These are phyloP conservation scores for Colletotrichum lindemuthianum DNA, from an alignment of 2,329 filamentous ascomycete species.

Conservation along the genomic window DNA sequence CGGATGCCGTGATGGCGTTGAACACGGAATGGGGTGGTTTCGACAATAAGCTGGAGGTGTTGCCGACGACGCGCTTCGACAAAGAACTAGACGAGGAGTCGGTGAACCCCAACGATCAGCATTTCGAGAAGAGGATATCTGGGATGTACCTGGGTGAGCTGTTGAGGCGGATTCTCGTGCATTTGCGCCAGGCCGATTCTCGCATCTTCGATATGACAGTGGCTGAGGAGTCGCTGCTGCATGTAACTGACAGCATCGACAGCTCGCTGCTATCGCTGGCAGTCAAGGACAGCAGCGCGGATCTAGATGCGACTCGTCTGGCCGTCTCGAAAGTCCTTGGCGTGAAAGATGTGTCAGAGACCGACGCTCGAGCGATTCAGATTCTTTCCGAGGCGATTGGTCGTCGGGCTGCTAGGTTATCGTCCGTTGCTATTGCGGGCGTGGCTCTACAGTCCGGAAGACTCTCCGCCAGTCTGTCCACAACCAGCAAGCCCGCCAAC, in stretches of 20 bases:
- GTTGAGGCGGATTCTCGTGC: slow-evolving; percentile 70
- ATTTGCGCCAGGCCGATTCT: slow-evolving; percentile 40
- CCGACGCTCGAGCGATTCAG: slow-evolving; percentile 71
- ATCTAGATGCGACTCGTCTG: slow-evolving; percentile 60
- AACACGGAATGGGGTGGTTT: slow-evolving; percentile 88
- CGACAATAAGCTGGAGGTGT: slow-evolving; percentile 74
- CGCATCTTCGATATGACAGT: slow-evolving; percentile 26
- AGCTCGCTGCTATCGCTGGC: slow-evolving; percentile 74
- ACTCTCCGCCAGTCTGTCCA: not conserved
- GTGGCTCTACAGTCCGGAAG: slow-evolving; percentile 38
- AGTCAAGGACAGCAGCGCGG: slow-evolving; percentile 65
- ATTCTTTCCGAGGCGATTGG: slow-evolving; percentile 56
- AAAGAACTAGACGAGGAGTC: slow-evolving; percentile 71
- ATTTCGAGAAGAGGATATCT: slow-evolving; percentile 86
- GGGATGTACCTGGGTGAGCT: slow-evolving; percentile 86
- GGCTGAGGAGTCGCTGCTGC: slow-evolving; percentile 50
- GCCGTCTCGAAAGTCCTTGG: slow-evolving; percentile 47
- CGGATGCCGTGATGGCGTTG: slow-evolving; percentile 73
- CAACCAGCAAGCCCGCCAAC: not conserved
- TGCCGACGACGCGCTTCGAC: slow-evolving; percentile 79
- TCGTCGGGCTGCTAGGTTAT: slow-evolving; percentile 37
- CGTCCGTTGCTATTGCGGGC: slow-evolving; percentile 39
- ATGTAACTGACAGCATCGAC: slow-evolving; percentile 73
- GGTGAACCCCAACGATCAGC: slow-evolving; percentile 79
- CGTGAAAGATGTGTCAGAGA: slow-evolving; percentile 53